Conservation (phyloP, 768 basidiomycete genomes). For the Cyclocybe aegerita region DNA sequence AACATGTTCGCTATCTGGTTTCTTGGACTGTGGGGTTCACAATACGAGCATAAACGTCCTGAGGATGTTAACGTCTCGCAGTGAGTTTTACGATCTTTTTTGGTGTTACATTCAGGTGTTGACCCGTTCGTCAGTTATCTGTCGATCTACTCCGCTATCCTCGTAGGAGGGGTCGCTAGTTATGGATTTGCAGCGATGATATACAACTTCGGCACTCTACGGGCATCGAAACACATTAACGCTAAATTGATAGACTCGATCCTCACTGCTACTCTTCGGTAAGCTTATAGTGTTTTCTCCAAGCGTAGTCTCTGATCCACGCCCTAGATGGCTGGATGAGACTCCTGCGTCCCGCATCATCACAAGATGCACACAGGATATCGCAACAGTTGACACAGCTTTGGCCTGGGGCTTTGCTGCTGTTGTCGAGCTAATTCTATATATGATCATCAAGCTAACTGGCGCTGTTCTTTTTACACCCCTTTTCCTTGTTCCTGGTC, state of each 20-base stretch:
- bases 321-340: conserved; percentile 45
- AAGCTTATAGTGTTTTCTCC: conserved; percentile 1
- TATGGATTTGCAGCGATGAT: conserved; percentile 34
- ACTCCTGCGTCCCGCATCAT: conserved; percentile 56
- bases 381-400: conserved; percentile 52
- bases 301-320: not conserved
- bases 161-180: conserved; percentile 13
- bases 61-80: conserved; percentile 31
- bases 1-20: conserved; percentile 39
- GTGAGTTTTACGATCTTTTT: conserved; percentile 27
- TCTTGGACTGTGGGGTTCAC: conserved; percentile 47
- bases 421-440: conserved; percentile 27
- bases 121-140: conserved; percentile 41
- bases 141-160: conserved; percentile 14
- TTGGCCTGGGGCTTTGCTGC: conserved; percentile 26
- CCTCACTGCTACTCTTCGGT: conserved; percentile 62
- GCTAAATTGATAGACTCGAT: conserved; percentile 49
- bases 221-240: conserved; percentile 59
- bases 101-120: not conserved
- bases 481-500: conserved; percentile 44
- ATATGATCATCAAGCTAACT: conserved; percentile 41
- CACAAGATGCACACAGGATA: conserved; percentile 66
- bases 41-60: conserved; percentile 35
- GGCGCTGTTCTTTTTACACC: conserved; percentile 47
- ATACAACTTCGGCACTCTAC: conserved; percentile 47